Conservation (phyloP, 805 yeast genomes). For the Brettanomyces sp. region DNA sequence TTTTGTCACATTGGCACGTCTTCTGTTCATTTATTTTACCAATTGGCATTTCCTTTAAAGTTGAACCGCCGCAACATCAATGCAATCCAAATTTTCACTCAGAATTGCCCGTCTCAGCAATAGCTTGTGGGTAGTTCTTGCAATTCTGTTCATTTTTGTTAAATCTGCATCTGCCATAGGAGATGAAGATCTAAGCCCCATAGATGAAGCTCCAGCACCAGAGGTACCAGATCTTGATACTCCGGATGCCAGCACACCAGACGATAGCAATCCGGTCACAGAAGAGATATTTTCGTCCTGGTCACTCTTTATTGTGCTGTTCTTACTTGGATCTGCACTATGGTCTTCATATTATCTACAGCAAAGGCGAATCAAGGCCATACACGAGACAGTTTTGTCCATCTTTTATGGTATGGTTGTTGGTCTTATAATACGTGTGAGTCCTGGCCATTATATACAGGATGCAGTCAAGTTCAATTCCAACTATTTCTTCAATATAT, state of each 20-base stretch:
- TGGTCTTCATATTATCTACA: constrained; percentile 94
- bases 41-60: too few species aligned
- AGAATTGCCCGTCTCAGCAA: too few species aligned
- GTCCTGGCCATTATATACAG: constrained; percentile 96
- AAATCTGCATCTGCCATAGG: background rate
- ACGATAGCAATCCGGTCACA: constrained; percentile 71
- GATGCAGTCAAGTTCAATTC: constrained; percentile 94
- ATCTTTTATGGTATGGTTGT: constrained; percentile 96
- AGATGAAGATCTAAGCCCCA: constrained; percentile 17
- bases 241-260: constrained; percentile 42
- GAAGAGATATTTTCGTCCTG: constrained; percentile 96
- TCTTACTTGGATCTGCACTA: constrained; percentile 74
- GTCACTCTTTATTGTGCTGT: constrained; percentile 85
- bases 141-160: too few species aligned
- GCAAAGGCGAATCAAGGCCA: constrained; percentile 82
- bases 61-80: too few species aligned
- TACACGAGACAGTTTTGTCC: constrained; percentile 96
- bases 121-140: too few species aligned
- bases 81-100: too few species aligned
- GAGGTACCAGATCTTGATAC: constrained; percentile 30
- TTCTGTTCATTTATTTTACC: too few species aligned
- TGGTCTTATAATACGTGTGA: constrained; percentile 79
- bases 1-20: too few species aligned
- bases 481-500: constrained; percentile 84
- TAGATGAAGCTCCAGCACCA: constrained; percentile 25